Evolutionary conservation across 1,284 basidiomycete genomes (phyloP).

Genomic region (Vanrija humicola): DNA sequence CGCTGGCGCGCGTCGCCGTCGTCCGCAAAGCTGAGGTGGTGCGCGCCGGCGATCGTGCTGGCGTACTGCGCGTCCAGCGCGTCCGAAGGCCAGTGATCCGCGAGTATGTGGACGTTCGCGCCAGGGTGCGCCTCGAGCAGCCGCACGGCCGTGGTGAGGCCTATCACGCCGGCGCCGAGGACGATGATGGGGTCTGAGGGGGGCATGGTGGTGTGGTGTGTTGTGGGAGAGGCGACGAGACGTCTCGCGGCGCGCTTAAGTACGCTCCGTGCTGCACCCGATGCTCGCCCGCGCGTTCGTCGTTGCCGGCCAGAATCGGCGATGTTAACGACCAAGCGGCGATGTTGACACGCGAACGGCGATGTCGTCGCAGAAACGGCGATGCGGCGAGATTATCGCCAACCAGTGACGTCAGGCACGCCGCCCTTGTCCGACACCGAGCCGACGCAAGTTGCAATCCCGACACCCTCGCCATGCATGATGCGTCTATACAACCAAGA

Average conservation of each 20-base stretch:
- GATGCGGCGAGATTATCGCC: too few species aligned
- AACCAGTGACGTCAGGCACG: too few species aligned
- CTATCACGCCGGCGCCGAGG: constrained; percentile 44
- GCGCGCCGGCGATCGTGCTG: constrained; percentile 41
- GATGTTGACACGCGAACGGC: too few species aligned
- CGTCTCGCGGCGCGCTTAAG: too few species aligned
- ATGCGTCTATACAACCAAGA: background rate
- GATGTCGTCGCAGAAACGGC: too few species aligned
- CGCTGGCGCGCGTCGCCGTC: constrained; percentile 37
- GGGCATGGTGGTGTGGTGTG: background rate
- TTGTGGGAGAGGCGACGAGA: too few species aligned
- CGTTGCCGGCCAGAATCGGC: too few species aligned
- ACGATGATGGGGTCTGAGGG: constrained; percentile 28
- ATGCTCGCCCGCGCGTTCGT: too few species aligned
- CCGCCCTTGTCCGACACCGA: too few species aligned
- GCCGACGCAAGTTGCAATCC: too few species aligned
- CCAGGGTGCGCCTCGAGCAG: constrained; percentile 23
- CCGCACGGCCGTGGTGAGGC: constrained; percentile 43
- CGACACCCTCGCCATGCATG: background rate
- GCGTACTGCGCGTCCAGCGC: constrained; percentile 38
- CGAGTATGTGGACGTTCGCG: constrained; percentile 35
- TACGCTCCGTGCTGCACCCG: too few species aligned
- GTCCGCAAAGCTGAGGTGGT: constrained; percentile 47
- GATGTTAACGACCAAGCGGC: too few species aligned
- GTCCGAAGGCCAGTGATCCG: constrained; percentile 38